Evolutionary conservation across 345 rosid species (phyloP).

Genomic region (Camelina neglecta): DNA sequence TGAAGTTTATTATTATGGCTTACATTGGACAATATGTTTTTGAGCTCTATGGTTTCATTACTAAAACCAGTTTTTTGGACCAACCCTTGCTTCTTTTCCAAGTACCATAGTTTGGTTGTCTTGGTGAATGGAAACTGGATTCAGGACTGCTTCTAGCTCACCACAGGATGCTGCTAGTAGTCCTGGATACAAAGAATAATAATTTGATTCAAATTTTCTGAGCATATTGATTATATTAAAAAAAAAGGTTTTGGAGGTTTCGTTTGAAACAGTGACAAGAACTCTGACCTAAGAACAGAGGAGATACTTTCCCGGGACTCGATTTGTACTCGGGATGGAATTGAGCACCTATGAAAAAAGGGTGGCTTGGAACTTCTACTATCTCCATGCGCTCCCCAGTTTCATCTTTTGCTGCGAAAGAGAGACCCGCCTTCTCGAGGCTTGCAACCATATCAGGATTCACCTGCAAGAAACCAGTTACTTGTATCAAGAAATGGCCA

Average conservation of each 20-base stretch:
- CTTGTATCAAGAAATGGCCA: neutral
- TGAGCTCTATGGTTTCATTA: neutral
- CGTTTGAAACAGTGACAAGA: neutral
- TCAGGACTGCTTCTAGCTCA: slow-evolving; percentile 52
- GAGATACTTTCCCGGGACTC: slow-evolving; percentile 70
- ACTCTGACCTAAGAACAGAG: slow-evolving; percentile 66
- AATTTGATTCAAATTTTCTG: neutral
- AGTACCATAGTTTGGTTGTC: slow-evolving; percentile 10
- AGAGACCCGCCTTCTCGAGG: slow-evolving; percentile 76
- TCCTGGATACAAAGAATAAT: slow-evolving; percentile 48
- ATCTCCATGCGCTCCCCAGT: slow-evolving; percentile 87
- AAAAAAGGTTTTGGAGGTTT: neutral
- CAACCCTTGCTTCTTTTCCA: slow-evolving; percentile 26
- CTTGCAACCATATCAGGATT: slow-evolving; percentile 75
- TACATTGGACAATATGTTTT: neutral
- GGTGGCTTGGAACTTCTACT: slow-evolving; percentile 67
- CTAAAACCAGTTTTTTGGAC: neutral
- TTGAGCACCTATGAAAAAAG: slow-evolving; percentile 76
- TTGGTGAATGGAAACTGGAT: slow-evolving; percentile 33
- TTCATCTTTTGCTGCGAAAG: slow-evolving; percentile 89
- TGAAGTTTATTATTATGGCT: slow-evolving; percentile 1
- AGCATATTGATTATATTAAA: neutral
- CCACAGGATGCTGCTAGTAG: slow-evolving; percentile 74
- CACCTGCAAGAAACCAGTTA: slow-evolving; percentile 73
- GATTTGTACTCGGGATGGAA: slow-evolving; percentile 95